Percentiles rank a stretch among this genome's conserved stretches.
These are phyloP conservation scores for Ustilago shanxiensis DNA, from an alignment of 1,284 basidiomycete species.

Conservation along the genomic window DNA sequence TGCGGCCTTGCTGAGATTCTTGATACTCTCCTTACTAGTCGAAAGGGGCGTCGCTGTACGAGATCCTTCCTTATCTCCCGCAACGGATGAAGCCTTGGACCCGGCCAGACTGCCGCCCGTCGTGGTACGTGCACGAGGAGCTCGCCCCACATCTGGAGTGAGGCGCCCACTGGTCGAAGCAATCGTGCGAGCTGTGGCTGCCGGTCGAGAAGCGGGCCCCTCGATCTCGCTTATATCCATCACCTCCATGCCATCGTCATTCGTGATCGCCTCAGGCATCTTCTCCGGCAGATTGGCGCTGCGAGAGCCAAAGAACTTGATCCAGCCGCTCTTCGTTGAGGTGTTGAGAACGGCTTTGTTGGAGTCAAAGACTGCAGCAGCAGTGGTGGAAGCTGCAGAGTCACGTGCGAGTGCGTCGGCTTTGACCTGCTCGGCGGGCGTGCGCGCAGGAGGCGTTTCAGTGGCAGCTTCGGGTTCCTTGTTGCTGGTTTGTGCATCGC, in stretches of 20 bases:
- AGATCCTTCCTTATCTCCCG: constrained; percentile 18
- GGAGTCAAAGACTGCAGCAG: constrained; percentile 35
- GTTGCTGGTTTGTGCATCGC: background rate
- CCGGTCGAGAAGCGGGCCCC: background rate
- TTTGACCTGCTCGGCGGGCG: constrained; percentile 66
- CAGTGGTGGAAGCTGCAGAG: constrained; percentile 3
- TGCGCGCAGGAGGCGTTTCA: constrained; percentile 20
- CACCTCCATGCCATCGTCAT: constrained; percentile 57
- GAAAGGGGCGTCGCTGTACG: constrained; percentile 25
- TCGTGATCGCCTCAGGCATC: constrained; percentile 27
- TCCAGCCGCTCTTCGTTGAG: constrained; percentile 56
- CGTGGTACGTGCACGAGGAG: constrained; percentile 13
- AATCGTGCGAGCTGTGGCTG: constrained; percentile 8
- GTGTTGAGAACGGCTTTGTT: constrained; percentile 58
- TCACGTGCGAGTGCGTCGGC: constrained; percentile 60
- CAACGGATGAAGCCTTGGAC: constrained; percentile 37
- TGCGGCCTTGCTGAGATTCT: constrained; percentile 34
- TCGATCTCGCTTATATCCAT: constrained; percentile 61
- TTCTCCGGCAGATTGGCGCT: constrained; percentile 38
- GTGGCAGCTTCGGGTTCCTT: background rate
- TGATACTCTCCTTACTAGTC: constrained; percentile 45
- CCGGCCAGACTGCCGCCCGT: constrained; percentile 19
- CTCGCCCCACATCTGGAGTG: constrained; percentile 20
- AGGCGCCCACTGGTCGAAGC: constrained; percentile 14
- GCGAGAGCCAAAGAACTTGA: constrained; percentile 59